phyloP scores from a whole-genome alignment of 1,139 yeast genomes.

The Suhomyces terraborum region DNA sequence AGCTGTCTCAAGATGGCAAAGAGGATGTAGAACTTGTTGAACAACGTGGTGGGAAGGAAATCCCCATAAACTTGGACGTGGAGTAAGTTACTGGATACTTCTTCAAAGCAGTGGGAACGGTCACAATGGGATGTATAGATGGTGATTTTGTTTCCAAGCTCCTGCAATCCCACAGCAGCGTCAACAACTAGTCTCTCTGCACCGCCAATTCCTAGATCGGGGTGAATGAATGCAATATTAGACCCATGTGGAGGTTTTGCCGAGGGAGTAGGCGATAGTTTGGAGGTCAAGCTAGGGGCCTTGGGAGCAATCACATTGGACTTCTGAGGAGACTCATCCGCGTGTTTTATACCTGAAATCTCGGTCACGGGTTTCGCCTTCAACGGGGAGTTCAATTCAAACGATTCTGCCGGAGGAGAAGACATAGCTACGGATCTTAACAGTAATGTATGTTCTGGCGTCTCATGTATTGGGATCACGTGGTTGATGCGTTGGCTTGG shows the following conservation, averaged over 20 bases:
- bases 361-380: constrained; percentile 9
- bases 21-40: constrained; percentile 70
- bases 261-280: background rate
- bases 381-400: constrained; percentile 5
- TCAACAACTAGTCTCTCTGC: constrained; percentile 96
- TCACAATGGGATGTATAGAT: constrained; percentile 92
- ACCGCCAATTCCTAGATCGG: constrained; percentile 95
- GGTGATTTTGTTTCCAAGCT: constrained; percentile 57
- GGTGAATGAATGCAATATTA: constrained; percentile 82
- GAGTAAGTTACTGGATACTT: constrained; percentile 59
- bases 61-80: constrained; percentile 80
- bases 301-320: background rate
- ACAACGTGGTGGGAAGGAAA: constrained; percentile 68
- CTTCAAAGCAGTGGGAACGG: constrained; percentile 84
- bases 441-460: background rate
- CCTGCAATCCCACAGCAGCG: constrained; percentile 86
- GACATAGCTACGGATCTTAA: constrained; percentile 2
- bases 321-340: background rate
- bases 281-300: background rate
- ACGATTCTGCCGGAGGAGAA: background rate
- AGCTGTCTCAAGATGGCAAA: constrained; percentile 86
- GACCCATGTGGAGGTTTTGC: constrained; percentile 5
- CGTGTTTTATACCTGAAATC: constrained; percentile 3
- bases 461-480: background rate
- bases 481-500: too few species aligned